Evolutionary conservation across 805 yeast species (phyloP), one percentile per base, ranked within the genome.

Genomic region (Kockiozyma suomiensis): DNA sequence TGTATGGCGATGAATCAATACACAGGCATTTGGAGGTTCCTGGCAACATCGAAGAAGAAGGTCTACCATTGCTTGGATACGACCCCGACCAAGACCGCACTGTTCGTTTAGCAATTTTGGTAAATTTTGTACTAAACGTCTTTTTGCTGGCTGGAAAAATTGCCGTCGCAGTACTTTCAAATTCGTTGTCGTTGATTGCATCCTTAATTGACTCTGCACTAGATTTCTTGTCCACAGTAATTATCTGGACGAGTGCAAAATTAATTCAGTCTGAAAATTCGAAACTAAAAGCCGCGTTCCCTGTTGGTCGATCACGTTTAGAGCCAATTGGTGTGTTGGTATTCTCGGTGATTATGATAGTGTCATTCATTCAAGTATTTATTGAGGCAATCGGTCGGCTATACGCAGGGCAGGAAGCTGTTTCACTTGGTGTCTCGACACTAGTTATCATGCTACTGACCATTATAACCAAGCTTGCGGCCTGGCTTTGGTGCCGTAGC

Each of bases 301-400:
- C 96, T 0, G 83, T 88, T 21, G 96, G 96, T 1, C 76, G 88
- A 48, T 78, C 85, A 41, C 79, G 91, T 63, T 75, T 88, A 38
- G 94, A 88, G 69, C 96, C 96, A 0, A 78, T 88, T 57, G 94
- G 96, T 0, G 87, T 88, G n/a, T 76, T 88, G 59, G 84, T 88
- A 1, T 88, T 88, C 69, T 85, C 90, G 1, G 78, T 87, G 35
- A 77, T 88, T 38, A 88, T 88, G 65, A 84, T 88, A 28, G 75
- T 86, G 28, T 85, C 92, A 3, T 88, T 88, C 62, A 69, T 85
- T 47, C 91, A 87, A 69, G 90, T 88, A 58, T 87, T 86, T 1
- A 81, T 83, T 58, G 88, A 85, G 68, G 80, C 93, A 0, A 66
- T 81, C 26, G 77, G 79, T 56, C 74, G 79, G 56, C 71, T 88